Percentiles rank a stretch among this genome's conserved stretches.
phyloP scores from a whole-genome alignment of 768 basidiomycete genomes.

The Termitomyces heimii region DNA sequence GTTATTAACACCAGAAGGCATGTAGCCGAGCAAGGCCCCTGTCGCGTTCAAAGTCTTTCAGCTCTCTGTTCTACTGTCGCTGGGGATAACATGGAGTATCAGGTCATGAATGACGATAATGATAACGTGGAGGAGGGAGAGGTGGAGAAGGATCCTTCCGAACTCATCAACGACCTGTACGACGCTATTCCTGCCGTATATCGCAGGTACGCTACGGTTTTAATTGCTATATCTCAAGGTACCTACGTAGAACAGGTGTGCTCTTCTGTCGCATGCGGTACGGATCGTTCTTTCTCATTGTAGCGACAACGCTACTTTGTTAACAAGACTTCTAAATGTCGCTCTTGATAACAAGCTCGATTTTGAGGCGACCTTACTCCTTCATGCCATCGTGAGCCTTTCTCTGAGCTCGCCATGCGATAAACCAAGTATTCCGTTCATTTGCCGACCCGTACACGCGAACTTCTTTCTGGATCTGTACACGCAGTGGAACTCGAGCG shows the following conservation, averaged over 20 bases:
- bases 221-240: background rate
- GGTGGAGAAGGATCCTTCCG: conserved; percentile 18
- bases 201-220: conserved; percentile 35
- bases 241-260: conserved; percentile 26
- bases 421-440: conserved; percentile 18
- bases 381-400: conserved; percentile 33
- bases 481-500: conserved; percentile 29
- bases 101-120: conserved; percentile 11
- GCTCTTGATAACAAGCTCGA: conserved; percentile 36
- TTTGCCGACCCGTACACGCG: conserved; percentile 39
- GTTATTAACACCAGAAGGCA: conserved; percentile 26
- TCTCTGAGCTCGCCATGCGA: conserved; percentile 25
- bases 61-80: conserved; percentile 40
- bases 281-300: conserved; percentile 39
- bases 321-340: conserved; percentile 45
- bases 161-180: conserved; percentile 36
- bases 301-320: conserved; percentile 41
- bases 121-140: conserved; percentile 13
- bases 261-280: conserved; percentile 48
- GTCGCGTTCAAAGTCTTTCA: conserved; percentile 30
- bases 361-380: conserved; percentile 36
- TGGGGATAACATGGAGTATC: conserved; percentile 38
- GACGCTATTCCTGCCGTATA: conserved; percentile 46
- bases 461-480: conserved; percentile 41
- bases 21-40: background rate